These are phyloP conservation scores for Ricinus communis DNA, from an alignment of 345 rosid species.

Conservation along the genomic window DNA sequence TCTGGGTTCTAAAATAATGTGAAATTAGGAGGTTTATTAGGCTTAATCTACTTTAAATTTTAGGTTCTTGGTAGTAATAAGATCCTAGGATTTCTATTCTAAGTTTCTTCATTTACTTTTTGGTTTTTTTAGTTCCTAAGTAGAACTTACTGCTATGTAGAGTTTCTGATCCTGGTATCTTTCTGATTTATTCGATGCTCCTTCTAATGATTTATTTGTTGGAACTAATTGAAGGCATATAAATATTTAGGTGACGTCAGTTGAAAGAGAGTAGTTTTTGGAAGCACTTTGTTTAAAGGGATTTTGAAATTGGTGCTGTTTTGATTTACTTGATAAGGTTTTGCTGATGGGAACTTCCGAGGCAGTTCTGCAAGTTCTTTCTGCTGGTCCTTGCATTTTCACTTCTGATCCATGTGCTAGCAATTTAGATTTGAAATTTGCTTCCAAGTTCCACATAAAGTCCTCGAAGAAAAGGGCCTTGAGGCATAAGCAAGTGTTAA, in stretches of 20 bases:
- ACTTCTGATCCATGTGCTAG: slow-evolving; percentile 29
- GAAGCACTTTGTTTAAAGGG: neutral
- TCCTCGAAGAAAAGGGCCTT: slow-evolving; percentile 33
- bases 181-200: neutral
- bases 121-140: neutral
- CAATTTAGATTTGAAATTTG: slow-evolving; percentile 24
- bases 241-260: slow-evolving; percentile 4
- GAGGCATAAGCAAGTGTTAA: slow-evolving; percentile 16
- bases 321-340: slow-evolving; percentile 1
- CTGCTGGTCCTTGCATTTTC: slow-evolving; percentile 35
- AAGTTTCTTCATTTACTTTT: neutral
- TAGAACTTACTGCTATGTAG: neutral
- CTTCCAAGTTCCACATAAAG: slow-evolving; percentile 25
- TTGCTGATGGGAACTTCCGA: slow-evolving; percentile 48
- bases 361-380: slow-evolving; percentile 48
- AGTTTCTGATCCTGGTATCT: neutral
- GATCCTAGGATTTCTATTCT: neutral
- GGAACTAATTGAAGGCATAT: neutral
- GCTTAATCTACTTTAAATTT: neutral
- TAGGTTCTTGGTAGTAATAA: neutral
- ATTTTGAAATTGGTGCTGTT: neutral
- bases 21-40: neutral
- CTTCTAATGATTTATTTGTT: neutral
- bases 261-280: neutral
- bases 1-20: neutral